Evolutionary conservation across 345 rosid genomes (phyloP), one percentile per base, ranked within the genome.

Genomic region (Populus euphratica): DNA sequence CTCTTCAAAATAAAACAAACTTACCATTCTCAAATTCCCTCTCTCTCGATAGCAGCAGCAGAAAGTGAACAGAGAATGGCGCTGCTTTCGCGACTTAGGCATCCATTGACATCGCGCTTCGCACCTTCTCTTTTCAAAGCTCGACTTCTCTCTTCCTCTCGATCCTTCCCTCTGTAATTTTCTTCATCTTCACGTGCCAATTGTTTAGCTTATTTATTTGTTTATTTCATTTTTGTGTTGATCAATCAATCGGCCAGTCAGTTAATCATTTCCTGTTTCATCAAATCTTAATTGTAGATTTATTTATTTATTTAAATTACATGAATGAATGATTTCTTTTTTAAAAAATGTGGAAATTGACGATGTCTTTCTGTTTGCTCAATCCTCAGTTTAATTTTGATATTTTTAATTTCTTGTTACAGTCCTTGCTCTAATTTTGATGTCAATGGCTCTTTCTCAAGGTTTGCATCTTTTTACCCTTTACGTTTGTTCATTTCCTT

Each of bases 31-130:
- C 29, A 29, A 49, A 2, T 18, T 18, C 39, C 1, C 5, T 23
- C 33, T 41, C 8, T 44, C 36, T 73, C 68, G 3, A 38, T 9
- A 33, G 23, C 54, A 61, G 54, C 9, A 59, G 36, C 23, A 73
- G 54, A 35, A 52, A 20, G 27, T 16, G 12, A 5, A 10, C 14
- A 71, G 21, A 18, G 3, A 79, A 91, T 94, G 98, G 93, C 95
- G 85, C 90, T 43, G 6, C 18, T 93, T 86, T 92, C 94, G n/a
- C 95, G 95, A 83, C 88, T 94, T 41, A 85, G 97, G 67, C 84
- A 84, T 80, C 90, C 91, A 47, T 87, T 83, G 86, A 83, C 90
- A 85, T 79, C 86, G 44, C 88, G 90, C 76, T 63, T 44, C 44
- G 84, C 89, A 44, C 86, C 88, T 68, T 89, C 88, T 36, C 84